These are phyloP conservation scores for Neofusicoccum sp. DNA, from an alignment of 2,329 filamentous ascomycete genomes.

Conservation along the genomic window DNA sequence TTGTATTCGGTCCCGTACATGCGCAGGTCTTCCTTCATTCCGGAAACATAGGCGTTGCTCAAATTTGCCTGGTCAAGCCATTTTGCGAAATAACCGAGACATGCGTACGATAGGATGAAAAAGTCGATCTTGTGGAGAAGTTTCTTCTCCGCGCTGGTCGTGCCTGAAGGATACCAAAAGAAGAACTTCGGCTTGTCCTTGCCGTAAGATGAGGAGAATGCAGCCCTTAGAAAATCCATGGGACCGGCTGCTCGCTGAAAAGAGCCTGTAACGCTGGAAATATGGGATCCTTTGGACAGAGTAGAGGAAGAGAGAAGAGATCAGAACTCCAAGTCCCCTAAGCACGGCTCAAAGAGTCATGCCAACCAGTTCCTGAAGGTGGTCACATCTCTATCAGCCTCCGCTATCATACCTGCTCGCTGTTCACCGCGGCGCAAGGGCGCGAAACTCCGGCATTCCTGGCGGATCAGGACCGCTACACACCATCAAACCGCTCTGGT, in stretches of 20 bases:
- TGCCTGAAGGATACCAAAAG: slow-evolving; percentile 2
- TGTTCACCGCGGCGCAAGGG: background rate
- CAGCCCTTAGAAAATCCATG: background rate
- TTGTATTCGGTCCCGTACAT: slow-evolving; percentile 27
- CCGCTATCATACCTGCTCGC: background rate
- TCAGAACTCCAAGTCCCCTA: background rate
- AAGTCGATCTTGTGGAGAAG: slow-evolving; percentile 27
- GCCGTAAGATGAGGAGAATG: background rate
- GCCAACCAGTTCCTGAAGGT: background rate
- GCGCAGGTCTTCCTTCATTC: slow-evolving; percentile 33
- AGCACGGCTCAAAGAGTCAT: background rate
- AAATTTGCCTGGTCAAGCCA: slow-evolving; percentile 30
- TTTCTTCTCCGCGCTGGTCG: slow-evolving; percentile 23
- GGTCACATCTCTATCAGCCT: background rate
- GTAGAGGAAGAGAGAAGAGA: background rate
- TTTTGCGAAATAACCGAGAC: slow-evolving; percentile 27
- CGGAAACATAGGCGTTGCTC: slow-evolving; percentile 32
- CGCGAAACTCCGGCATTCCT: background rate
- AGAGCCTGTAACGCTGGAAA: background rate
- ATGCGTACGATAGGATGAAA: slow-evolving; percentile 23
- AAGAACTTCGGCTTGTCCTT: background rate
- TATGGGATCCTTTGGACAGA: background rate
- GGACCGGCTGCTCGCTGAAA: too few species aligned
- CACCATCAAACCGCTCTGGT: background rate
- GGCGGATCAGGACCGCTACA: background rate